Percentiles rank a stretch among this genome's conserved stretches.
These are phyloP conservation scores for Aspergillus texensis DNA, from an alignment of 2,329 filamentous ascomycete species.

Conservation along the genomic window DNA sequence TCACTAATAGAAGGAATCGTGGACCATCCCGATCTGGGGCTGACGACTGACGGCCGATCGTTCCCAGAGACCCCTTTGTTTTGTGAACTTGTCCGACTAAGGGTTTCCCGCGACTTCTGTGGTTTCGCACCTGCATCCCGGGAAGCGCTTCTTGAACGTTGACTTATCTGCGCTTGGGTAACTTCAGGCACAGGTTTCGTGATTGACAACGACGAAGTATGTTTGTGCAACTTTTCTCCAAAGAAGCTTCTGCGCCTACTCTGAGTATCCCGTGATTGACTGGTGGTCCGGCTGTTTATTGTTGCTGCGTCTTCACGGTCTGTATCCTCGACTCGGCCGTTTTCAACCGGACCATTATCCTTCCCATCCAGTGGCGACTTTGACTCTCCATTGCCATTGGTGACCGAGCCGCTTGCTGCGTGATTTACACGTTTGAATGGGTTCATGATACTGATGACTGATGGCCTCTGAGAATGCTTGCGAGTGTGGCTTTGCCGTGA, in stretches of 20 bases:
- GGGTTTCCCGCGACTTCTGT: conserved; percentile 31
- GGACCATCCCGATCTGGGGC: conserved; percentile 36
- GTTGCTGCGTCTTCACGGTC: conserved; percentile 41
- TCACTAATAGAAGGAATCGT: conserved; percentile 38
- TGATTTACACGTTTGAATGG: conserved; percentile 47
- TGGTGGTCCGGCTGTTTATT: conserved; percentile 41
- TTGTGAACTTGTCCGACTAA: conserved; percentile 33
- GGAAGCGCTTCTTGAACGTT: conserved; percentile 31
- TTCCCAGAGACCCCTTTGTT: conserved; percentile 25
- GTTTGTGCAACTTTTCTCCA: conserved; percentile 37
- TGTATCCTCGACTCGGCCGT: conserved; percentile 20
- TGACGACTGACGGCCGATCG: conserved; percentile 19
- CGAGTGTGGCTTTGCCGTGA: conserved; percentile 34
- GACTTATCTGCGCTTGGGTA: conserved; percentile 22
- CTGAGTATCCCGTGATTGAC: conserved; percentile 36
- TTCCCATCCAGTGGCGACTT: conserved; percentile 27
- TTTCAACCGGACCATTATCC: conserved; percentile 21
- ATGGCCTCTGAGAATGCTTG: conserved; percentile 40
- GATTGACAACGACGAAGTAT: conserved; percentile 36
- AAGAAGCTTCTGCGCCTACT: conserved; percentile 46
- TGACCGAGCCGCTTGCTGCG: conserved; percentile 37
- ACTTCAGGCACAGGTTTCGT: conserved; percentile 27
- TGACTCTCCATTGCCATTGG: conserved; percentile 34
- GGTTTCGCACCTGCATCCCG: conserved; percentile 31
- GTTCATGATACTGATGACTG: conserved; percentile 47